These are phyloP conservation scores for Xylariaceae sp. DNA, from an alignment of 2,329 filamentous ascomycete species.

Conservation along the genomic window DNA sequence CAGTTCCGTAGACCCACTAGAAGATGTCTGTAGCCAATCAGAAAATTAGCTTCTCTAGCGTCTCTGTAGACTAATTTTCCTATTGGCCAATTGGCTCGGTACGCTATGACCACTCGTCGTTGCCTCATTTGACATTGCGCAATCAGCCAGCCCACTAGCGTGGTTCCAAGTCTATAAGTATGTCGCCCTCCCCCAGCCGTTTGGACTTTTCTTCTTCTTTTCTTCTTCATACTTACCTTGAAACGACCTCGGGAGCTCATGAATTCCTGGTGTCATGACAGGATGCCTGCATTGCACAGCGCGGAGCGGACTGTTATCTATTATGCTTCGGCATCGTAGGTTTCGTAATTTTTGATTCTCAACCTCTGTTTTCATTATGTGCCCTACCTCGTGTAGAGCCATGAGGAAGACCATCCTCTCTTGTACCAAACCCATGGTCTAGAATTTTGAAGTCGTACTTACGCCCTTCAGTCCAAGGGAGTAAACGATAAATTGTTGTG, in stretches of 20 bases:
- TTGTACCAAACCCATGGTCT: too few relatives aligned
- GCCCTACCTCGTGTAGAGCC: slow-evolving; percentile 34
- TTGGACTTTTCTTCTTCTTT: slow-evolving; percentile 29
- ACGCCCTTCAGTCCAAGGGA: too few relatives aligned
- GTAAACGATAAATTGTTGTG: too few relatives aligned
- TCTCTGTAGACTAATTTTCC: too few relatives aligned
- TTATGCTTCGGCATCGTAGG: slow-evolving; percentile 51
- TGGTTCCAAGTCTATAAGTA: slow-evolving; percentile 19
- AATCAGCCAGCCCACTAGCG: slow-evolving; percentile 17
- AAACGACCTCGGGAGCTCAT: slow-evolving; percentile 41
- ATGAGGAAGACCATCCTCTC: slow-evolving; percentile 37
- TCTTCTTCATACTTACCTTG: slow-evolving; percentile 52
- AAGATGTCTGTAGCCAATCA: too few relatives aligned
- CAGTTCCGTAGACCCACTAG: too few relatives aligned
- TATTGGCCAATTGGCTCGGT: too few relatives aligned
- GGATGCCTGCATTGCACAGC: slow-evolving; percentile 52
- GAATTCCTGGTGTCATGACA: slow-evolving; percentile 38
- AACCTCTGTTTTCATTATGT: slow-evolving; percentile 40
- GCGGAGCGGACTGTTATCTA: slow-evolving; percentile 46
- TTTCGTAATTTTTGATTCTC: slow-evolving; percentile 47
- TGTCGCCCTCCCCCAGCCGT: slow-evolving; percentile 4
- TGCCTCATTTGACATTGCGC: too few relatives aligned
- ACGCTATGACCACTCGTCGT: too few relatives aligned
- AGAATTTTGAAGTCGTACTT: too few relatives aligned
- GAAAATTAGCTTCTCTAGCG: too few relatives aligned